Evolutionary conservation across 495 filamentous ascomycete genomes (phyloP), one percentile per base, ranked within the genome.

Genomic region (Trichoderma asperelloides): DNA sequence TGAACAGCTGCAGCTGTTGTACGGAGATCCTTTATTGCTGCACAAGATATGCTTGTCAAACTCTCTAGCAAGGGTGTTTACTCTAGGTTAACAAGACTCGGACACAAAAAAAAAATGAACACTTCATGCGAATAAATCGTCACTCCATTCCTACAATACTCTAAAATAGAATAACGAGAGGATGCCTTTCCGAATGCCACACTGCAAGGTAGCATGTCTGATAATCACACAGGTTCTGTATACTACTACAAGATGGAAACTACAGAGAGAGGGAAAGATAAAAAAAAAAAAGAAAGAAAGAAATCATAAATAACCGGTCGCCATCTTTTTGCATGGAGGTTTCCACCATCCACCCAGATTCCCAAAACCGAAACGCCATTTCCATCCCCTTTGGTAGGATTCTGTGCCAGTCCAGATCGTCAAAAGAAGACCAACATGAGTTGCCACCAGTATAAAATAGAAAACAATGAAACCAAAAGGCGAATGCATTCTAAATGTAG

Each of bases 401-500:
- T 60, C 25, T 30, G 55, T 47, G 43, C 43, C 43, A 47, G 55
- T 30, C 25, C 55, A 3, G n/a, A 25, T 57, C 49, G n/a, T 16
- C 9, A 13, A 57, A 27, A 57, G 25, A 15, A 37, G 25, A 60
- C 55, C 25, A 60, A 30, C 23, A 27, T 13, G 25, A 60, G 11
- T 30, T 7, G 11, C 60, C 27, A 63, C 9, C 9, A 23, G n/a
- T 30, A 62, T n/a, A 28, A 62, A 62, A 25, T 28, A 62, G 30
- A 63, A 63, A 11, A 63, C 16, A 63, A 11, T 11, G 21, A 64
- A 40, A 41, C 33, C 57, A 23, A 25, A 25, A 62, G 13, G 16
- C 15, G 23, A 62, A 62, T 62, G 62, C 62, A 39, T 64, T 64
- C n/a, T 64, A 30, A 37, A 40, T 41, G 28, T 64, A 64, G n/a